Evolutionary conservation across 2,329 filamentous ascomycete species (phyloP).

Genomic region (Didymellaceae sp.): DNA sequence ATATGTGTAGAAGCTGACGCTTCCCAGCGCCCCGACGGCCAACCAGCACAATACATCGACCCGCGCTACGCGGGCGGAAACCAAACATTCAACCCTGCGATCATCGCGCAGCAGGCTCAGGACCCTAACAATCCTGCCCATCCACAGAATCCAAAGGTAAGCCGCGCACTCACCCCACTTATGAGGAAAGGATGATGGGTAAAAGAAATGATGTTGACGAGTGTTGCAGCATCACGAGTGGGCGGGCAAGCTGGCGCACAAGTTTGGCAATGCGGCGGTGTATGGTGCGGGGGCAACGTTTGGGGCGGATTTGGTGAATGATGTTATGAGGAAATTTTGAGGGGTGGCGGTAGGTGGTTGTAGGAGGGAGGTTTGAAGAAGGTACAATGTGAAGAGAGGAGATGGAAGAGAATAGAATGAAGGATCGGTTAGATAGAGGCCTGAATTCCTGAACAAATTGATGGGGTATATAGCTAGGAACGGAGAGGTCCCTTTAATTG

Average conservation of each 20-base stretch:
- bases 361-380: too few species aligned
- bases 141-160: slow-evolving; percentile 25
- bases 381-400: too few species aligned
- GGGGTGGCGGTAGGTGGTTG: too few species aligned
- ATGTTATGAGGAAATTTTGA: slow-evolving; percentile 30
- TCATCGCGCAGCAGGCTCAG: slow-evolving; percentile 30
- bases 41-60: slow-evolving; percentile 26
- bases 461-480: slow-evolving; percentile 7
- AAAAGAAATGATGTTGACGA: too few species aligned
- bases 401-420: background rate
- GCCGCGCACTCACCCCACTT: too few species aligned
- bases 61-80: slow-evolving; percentile 20
- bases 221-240: slow-evolving; percentile 26
- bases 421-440: too few species aligned
- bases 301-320: slow-evolving; percentile 28
- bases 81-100: slow-evolving; percentile 26
- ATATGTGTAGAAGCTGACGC: background rate
- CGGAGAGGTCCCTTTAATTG: background rate
- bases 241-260: slow-evolving; percentile 26
- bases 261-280: slow-evolving; percentile 29
- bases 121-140: slow-evolving; percentile 29
- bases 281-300: slow-evolving; percentile 28
- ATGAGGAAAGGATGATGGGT: too few species aligned
- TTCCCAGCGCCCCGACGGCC: slow-evolving; percentile 21
- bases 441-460: too few species aligned